Evolutionary conservation across 31 red algal genomes (phyloP), one percentile per base, ranked within the genome.

Genomic region (Endocladia muricata): DNA sequence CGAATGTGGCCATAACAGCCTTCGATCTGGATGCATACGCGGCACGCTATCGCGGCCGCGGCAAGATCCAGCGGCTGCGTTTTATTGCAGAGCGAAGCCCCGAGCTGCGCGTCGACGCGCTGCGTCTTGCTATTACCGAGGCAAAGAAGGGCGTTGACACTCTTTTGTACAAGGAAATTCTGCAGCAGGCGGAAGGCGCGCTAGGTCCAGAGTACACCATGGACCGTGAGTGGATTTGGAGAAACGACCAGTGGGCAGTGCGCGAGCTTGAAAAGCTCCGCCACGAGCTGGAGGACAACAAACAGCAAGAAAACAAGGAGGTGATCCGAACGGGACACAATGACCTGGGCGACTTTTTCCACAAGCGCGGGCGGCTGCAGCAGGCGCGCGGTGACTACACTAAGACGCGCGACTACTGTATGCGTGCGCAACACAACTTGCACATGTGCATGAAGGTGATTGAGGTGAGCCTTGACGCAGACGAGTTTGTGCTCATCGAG

Each of bases 401-500:
- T 28, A 89, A 90, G 57, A 89, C 83, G 55, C 68, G 93, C 15
- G 93, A 96, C 63, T 91, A 96, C 68, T 89, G 84, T 63, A 72
- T 61, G 5, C 70, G 54, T 43, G 55, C 73, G 11, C 49, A 51
- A 34, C 93, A 96, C 67, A 77, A 66, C 55, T 47, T 87, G 34
- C 48, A 90, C 38, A 96, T 96, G 86, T 90, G 85, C 58, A 64
- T 90, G 79, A 82, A 85, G 38, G 86, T 96, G 34, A 79, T 89
- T 34, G 61, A 51, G 26, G 82, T 90, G 13, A 76, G 85, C 32
- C 73, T 96, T 30, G 80, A 89, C 41, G 73, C 69, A 11, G 63
- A 29, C 23, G 81, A 85, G 8, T 89, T 70, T 60, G 26, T 31
- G 3, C 77, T 79, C 61, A 72, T 91, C 2, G 93, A 96, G 68